Conservation (phyloP, 345 rosid genomes). For the Eucalyptus curtisii region DNA sequence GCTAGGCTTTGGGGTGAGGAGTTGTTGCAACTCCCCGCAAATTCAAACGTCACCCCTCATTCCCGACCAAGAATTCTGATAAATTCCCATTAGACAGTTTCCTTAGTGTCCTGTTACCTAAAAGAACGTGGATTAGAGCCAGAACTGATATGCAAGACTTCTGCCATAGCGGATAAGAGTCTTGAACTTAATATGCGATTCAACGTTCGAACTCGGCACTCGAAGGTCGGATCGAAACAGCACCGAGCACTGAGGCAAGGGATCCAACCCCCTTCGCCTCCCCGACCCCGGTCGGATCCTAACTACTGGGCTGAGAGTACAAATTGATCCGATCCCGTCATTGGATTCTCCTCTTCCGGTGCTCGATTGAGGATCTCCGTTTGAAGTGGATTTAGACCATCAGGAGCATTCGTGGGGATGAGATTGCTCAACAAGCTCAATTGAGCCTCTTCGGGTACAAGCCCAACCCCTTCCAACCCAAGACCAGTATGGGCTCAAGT, state of each 20-base stretch:
- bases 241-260: neutral
- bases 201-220: neutral
- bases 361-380: neutral
- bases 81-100: neutral
- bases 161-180: neutral
- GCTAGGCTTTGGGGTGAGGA: neutral
- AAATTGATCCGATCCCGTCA: neutral
- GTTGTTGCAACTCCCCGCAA: neutral
- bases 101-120: neutral
- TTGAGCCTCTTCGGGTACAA: neutral
- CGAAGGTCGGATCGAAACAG: neutral
- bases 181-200: neutral
- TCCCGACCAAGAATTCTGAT: neutral
- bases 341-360: neutral
- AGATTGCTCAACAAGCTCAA: neutral
- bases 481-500: neutral
- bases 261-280: neutral
- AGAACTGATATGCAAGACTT: neutral
- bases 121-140: neutral
- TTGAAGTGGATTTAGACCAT: neutral
- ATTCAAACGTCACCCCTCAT: neutral
- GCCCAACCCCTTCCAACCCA: neutral
- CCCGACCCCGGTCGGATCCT: neutral
- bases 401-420: neutral
- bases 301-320: neutral